Conservation (phyloP, 2,329 filamentous ascomycete species). For the Penicillium sp. region DNA sequence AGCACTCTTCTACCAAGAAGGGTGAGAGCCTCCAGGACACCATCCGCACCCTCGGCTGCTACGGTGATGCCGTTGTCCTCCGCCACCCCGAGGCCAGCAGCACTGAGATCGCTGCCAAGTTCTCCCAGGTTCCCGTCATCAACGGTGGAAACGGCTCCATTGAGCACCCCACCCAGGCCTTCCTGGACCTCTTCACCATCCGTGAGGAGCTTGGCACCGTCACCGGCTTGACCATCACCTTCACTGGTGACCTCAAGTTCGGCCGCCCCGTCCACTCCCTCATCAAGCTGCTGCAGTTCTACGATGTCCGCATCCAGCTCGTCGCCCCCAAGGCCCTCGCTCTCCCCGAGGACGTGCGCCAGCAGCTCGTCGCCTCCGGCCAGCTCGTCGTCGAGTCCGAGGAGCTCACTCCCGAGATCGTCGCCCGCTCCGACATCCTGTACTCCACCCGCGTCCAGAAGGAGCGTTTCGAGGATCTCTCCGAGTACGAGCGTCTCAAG, state of each 20-base stretch:
- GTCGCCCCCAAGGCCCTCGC: constrained; percentile 78
- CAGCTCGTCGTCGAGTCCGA: constrained; percentile 76
- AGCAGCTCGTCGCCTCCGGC: constrained; percentile 70
- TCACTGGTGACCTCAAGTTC: constrained; percentile 88
- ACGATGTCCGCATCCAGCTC: constrained; percentile 91
- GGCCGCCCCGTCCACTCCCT: constrained; percentile 94
- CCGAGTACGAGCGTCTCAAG: constrained; percentile 84
- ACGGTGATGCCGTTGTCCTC: constrained; percentile 92
- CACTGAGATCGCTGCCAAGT: constrained; percentile 80
- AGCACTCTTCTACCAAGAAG: constrained; percentile 87
- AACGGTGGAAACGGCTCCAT: constrained; percentile 95
- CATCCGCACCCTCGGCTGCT: constrained; percentile 88
- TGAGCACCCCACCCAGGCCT: constrained; percentile 96
- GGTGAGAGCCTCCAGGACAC: constrained; percentile 93
- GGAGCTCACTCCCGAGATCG: constrained; percentile 80
- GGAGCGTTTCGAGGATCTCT: constrained; percentile 82
- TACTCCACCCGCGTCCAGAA: constrained; percentile 98
- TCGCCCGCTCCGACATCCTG: constrained; percentile 83
- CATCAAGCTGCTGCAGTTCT: constrained; percentile 90
- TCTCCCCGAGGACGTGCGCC: constrained; percentile 73
- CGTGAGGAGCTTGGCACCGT: constrained; percentile 96
- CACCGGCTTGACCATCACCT: constrained; percentile 92
- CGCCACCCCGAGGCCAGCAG: constrained; percentile 84
- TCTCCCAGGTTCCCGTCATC: constrained; percentile 87
- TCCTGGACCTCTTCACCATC: constrained; percentile 97